Conservation (phyloP, 208 protist species). For the Crithidia brevicula region DNA sequence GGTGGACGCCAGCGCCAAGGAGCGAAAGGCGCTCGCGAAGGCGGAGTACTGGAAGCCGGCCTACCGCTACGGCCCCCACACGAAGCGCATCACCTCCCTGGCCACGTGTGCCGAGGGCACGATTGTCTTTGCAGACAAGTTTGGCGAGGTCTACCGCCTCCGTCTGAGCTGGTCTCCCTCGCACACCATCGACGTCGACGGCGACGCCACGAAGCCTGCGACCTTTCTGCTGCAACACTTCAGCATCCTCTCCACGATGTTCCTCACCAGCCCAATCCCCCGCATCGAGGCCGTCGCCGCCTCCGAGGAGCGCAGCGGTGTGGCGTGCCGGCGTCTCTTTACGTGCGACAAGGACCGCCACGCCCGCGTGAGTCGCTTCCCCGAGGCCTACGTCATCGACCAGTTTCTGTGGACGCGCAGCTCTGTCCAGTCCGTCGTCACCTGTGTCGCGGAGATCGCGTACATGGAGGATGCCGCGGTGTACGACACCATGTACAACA, state of each 20-base stretch:
- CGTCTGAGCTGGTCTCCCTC: conserved; percentile 55
- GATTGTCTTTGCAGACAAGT: conserved; percentile 91
- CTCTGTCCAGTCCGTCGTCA: conserved; percentile 56
- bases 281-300: conserved; percentile 34
- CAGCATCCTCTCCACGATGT: conserved; percentile 75
- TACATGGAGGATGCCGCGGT: conserved; percentile 36
- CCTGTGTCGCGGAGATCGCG: conserved; percentile 71
- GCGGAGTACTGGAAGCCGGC: conserved; percentile 45
- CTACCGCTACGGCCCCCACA: conserved; percentile 79
- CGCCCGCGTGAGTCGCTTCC: conserved; percentile 78
- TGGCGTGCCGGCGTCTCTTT: conserved; percentile 65
- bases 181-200: conserved; percentile 54
- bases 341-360: conserved; percentile 87
- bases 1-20: neutral
- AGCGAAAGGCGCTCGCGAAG: conserved; percentile 20
- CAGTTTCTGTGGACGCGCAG: conserved; percentile 79
- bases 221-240: conserved; percentile 88
- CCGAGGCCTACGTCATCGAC: conserved; percentile 79
- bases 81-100: conserved; percentile 83
- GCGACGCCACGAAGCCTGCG: conserved; percentile 38
- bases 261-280: conserved; percentile 61
- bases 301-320: conserved; percentile 31
- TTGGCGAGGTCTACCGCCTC: conserved; percentile 86
- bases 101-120: conserved; percentile 52
- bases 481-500: conserved; percentile 13